These are phyloP conservation scores for Aspergillus sp. DNA, from an alignment of 2,329 filamentous ascomycete genomes.

Conservation along the genomic window DNA sequence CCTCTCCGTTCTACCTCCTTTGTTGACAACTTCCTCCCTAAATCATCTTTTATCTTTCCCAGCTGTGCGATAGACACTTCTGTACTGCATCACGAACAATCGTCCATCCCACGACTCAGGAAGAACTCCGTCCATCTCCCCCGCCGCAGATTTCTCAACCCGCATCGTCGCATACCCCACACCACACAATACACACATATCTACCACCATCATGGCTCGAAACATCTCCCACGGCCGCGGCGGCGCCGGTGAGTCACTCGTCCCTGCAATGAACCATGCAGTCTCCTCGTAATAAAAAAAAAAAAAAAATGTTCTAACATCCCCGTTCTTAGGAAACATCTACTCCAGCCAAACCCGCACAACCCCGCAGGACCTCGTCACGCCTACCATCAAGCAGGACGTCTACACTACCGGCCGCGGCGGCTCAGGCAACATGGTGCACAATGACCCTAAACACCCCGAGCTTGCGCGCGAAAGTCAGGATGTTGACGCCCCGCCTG, in stretches of 20 bases:
- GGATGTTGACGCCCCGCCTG: slow-evolving; percentile 66
- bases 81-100: neutral
- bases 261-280: too few relatives aligned
- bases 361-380: slow-evolving; percentile 67
- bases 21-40: neutral
- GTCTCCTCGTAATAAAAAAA: too few relatives aligned
- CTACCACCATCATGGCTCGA: slow-evolving; percentile 19
- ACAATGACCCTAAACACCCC: slow-evolving; percentile 65
- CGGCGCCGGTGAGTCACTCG: slow-evolving; percentile 59
- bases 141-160: neutral
- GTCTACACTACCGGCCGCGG: slow-evolving; percentile 88
- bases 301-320: neutral
- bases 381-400: slow-evolving; percentile 78
- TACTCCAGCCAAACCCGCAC: slow-evolving; percentile 51
- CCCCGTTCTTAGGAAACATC: slow-evolving; percentile 58
- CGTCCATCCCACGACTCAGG: neutral
- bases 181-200: neutral
- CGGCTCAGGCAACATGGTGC: slow-evolving; percentile 84
- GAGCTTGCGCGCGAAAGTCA: slow-evolving; percentile 74
- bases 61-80: neutral
- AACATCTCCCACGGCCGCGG: slow-evolving; percentile 69
- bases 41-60: neutral
- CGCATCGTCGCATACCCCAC: neutral
- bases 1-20: neutral
- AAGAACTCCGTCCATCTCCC: neutral